phyloP scores from a whole-genome alignment of 2,329 filamentous ascomycete species.

The Pseudogymnoascus sp. region DNA sequence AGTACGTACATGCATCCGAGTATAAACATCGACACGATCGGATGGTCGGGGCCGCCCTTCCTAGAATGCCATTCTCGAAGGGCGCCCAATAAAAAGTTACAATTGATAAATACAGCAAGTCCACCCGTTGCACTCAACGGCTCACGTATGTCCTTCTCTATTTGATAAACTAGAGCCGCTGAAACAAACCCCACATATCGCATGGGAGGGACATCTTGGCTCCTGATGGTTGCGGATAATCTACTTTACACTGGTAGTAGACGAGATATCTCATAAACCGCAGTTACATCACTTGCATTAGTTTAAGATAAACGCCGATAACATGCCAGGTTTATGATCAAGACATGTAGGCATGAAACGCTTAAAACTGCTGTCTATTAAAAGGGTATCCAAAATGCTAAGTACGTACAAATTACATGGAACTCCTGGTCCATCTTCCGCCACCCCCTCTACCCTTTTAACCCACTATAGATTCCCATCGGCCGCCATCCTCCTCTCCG shows the following conservation, averaged over 20 bases:
- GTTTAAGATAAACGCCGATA: background rate
- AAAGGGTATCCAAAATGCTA: constrained; percentile 7
- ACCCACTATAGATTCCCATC: background rate
- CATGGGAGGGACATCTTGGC: background rate
- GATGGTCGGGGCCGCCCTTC: background rate
- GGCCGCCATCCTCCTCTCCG: background rate
- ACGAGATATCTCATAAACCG: background rate
- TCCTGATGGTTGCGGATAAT: background rate
- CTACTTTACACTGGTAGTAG: background rate
- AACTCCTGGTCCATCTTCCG: background rate
- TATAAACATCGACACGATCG: background rate
- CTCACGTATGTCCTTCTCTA: background rate
- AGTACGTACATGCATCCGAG: background rate
- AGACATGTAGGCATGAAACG: background rate
- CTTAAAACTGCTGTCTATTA: background rate
- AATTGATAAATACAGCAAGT: background rate
- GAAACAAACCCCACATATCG: background rate
- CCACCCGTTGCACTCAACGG: background rate
- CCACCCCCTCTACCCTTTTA: background rate
- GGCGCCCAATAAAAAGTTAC: background rate
- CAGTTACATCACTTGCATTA: background rate
- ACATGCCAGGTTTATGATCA: background rate
- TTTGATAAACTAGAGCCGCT: background rate
- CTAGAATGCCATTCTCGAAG: background rate
- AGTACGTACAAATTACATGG: background rate